phyloP scores from a whole-genome alignment of 2,329 filamentous ascomycete species.

The Boeremia exigua region DNA sequence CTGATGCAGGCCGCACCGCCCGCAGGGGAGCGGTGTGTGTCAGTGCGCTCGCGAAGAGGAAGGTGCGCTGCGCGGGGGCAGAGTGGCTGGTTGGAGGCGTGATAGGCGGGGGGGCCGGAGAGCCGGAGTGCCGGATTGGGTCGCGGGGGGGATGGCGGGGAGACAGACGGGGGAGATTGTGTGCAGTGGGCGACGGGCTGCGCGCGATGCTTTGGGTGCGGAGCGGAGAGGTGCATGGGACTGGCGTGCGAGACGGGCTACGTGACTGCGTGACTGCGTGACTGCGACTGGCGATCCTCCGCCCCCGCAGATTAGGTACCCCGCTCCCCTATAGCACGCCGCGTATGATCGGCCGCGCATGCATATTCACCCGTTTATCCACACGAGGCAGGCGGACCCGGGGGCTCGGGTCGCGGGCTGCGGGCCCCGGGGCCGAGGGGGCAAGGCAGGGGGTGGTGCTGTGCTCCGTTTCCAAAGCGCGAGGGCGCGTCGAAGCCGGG shows the following conservation, averaged over 20 bases:
- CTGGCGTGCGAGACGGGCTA: too few relatives aligned
- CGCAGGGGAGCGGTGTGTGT: conserved; percentile 18
- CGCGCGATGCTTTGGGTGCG: conserved; percentile 10
- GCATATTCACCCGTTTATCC: conserved; percentile 17
- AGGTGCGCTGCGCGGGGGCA: too few relatives aligned
- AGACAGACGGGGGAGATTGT: too few relatives aligned
- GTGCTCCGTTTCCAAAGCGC: conserved; percentile 7
- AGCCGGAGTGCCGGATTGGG: too few relatives aligned
- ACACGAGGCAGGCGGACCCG: conserved; percentile 26
- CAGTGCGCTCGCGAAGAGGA: conserved; percentile 4
- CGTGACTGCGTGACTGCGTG: not conserved
- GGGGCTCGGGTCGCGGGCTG: conserved; percentile 28
- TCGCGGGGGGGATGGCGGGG: too few relatives aligned
- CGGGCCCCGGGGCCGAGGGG: conserved; percentile 15
- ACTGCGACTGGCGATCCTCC: not conserved
- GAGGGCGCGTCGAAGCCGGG: conserved; percentile 7
- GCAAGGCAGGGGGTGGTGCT: conserved; percentile 21
- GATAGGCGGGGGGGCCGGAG: too few relatives aligned
- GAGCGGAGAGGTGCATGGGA: conserved; percentile 12
- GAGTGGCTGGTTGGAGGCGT: too few relatives aligned
- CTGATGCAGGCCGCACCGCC: too few relatives aligned
- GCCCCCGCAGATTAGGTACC: conserved; percentile 12
- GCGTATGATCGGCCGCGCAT: conserved; percentile 14
- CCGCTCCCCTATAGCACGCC: conserved; percentile 13
- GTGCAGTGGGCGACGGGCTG: too few relatives aligned